Evolutionary conservation across 805 yeast genomes (phyloP).

Genomic region (Ogataea wickerhamii): DNA sequence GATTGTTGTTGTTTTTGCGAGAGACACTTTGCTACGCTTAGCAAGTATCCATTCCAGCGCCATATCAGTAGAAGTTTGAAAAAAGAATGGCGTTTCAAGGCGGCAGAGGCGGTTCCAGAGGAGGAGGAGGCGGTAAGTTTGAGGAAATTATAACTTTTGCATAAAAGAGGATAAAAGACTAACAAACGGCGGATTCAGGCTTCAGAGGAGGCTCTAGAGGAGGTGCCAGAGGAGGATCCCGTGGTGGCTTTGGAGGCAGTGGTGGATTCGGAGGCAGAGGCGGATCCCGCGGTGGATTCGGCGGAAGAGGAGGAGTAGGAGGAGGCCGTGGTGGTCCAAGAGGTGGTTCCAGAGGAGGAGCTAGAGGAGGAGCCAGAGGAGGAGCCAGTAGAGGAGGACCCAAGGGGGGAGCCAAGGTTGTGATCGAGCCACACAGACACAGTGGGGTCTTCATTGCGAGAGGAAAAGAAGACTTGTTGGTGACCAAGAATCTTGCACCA

Average conservation of each 20-base stretch:
- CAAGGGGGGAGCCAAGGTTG: constrained; percentile 90
- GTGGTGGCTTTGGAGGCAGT: constrained; percentile 29
- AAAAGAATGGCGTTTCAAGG: constrained; percentile 40
- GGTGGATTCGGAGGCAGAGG: constrained; percentile 25
- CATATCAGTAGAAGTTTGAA: too few species aligned
- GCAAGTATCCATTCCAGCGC: too few species aligned
- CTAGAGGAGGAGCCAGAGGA: constrained; percentile 59
- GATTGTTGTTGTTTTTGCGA: too few species aligned
- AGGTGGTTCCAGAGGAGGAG: constrained; percentile 42
- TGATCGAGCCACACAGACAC: constrained; percentile 98
- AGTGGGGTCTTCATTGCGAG: constrained; percentile 99
- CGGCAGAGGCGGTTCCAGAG: constrained; percentile 51
- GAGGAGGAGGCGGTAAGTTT: too few species aligned
- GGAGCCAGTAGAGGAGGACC: constrained; percentile 80
- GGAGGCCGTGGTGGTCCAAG: constrained; percentile 43
- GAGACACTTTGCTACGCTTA: too few species aligned
- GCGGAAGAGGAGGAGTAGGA: constrained; percentile 41
- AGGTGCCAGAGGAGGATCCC: too few species aligned
- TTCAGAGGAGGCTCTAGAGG: constrained; percentile 52
- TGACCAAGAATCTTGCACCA: constrained; percentile 95
- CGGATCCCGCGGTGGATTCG: constrained; percentile 35
- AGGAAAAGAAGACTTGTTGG: constrained; percentile 98
- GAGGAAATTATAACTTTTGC: too few species aligned
- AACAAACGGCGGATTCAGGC: constrained; percentile 38
- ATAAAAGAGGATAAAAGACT: too few species aligned